Conservation (phyloP, 2,329 filamentous ascomycete genomes). For the Zasmidium cellare region DNA sequence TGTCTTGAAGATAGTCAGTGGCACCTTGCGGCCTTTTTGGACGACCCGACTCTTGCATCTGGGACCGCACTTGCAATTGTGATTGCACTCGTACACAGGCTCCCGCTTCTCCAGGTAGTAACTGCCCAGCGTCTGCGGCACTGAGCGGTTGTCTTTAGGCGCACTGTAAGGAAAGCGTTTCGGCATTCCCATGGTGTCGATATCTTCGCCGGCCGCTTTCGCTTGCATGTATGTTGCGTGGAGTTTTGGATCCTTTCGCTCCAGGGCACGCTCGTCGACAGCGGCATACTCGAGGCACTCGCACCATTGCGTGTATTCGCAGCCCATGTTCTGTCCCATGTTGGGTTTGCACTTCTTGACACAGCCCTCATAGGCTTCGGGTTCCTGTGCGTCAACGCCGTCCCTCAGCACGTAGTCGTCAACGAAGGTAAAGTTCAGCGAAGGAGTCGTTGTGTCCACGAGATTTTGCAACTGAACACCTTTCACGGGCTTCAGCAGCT, state of each 20-base stretch:
- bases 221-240: constrained; percentile 20
- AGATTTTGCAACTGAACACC: constrained; percentile 52
- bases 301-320: constrained; percentile 65
- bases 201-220: constrained; percentile 26
- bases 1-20: constrained; percentile 77
- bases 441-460: constrained; percentile 55
- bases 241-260: constrained; percentile 22
- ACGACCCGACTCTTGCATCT: constrained; percentile 75
- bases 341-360: constrained; percentile 55
- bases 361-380: constrained; percentile 66
- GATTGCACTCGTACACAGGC: constrained; percentile 79
- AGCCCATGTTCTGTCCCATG: constrained; percentile 54
- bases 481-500: constrained; percentile 30
- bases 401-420: constrained; percentile 59
- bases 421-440: constrained; percentile 69
- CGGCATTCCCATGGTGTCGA: constrained; percentile 39
- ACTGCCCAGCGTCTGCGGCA: constrained; percentile 29
- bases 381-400: constrained; percentile 61
- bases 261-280: constrained; percentile 43
- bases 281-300: constrained; percentile 66
- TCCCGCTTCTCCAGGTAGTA: constrained; percentile 46
- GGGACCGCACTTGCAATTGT: constrained; percentile 63
- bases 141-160: constrained; percentile 7
- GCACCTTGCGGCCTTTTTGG: constrained; percentile 68
- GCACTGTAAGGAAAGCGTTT: constrained; percentile 62